Evolutionary conservation across 768 basidiomycete species (phyloP).

Genomic region (Clitopilus hobsonii): DNA sequence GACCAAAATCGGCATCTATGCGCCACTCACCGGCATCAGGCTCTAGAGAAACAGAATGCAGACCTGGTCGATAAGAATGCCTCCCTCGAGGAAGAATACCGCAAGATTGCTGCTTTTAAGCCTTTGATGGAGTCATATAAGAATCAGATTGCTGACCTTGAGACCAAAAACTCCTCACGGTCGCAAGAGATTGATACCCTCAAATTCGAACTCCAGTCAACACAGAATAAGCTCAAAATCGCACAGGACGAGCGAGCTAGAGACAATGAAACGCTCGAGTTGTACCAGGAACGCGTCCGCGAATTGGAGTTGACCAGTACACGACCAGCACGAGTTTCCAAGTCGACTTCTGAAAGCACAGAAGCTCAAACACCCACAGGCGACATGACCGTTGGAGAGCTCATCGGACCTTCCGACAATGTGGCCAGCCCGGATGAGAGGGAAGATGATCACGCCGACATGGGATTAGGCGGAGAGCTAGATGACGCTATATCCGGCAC

Average conservation of each 20-base stretch:
- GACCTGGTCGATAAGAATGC: conserved; percentile 89
- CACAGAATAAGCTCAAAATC: conserved; percentile 63
- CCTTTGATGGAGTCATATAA: conserved; percentile 93
- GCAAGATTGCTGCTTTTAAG: conserved; percentile 81
- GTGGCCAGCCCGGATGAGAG: conserved; percentile 5
- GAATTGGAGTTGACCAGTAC: conserved; percentile 77
- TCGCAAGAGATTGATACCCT: conserved; percentile 70
- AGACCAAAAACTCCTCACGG: conserved; percentile 60
- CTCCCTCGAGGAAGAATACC: conserved; percentile 87
- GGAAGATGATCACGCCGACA: conserved; percentile 33
- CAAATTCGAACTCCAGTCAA: conserved; percentile 74
- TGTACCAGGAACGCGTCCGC: conserved; percentile 86
- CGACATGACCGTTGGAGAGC: conserved; percentile 23
- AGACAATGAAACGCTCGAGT: conserved; percentile 80
- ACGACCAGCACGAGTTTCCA: conserved; percentile 32
- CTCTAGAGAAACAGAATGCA: conserved; percentile 90
- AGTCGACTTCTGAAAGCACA: conserved; percentile 18
- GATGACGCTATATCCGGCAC: conserved; percentile 80
- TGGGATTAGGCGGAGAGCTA: conserved; percentile 81
- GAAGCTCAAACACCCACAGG: conserved; percentile 7
- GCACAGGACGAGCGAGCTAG: conserved; percentile 64
- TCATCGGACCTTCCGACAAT: conserved; percentile 25
- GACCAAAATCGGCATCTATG: no score
- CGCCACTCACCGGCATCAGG: conserved; percentile 39
- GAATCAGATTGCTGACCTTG: conserved; percentile 76